Evolutionary conservation across 768 basidiomycete species (phyloP).

Genomic region (Kondoa malvinella): DNA sequence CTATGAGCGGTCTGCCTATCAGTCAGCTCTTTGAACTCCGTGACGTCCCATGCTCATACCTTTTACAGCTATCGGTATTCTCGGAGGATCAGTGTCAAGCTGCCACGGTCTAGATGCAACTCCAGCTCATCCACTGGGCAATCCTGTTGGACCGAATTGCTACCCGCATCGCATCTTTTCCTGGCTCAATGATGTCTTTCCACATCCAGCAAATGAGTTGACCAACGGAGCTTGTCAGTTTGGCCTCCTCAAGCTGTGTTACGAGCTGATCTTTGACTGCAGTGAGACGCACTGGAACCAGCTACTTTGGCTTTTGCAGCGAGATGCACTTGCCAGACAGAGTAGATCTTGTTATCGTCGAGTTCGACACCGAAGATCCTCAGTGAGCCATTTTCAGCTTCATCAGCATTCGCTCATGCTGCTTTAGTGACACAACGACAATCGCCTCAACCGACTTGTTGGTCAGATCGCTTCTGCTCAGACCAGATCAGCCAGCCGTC

Average conservation of each 20-base stretch:
- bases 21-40: constrained; percentile 14
- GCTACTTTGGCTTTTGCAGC: constrained; percentile 89
- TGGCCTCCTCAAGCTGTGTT: neutral
- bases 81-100: constrained; percentile 26
- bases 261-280: neutral
- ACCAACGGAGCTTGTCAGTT: constrained; percentile 64
- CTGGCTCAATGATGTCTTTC: constrained; percentile 97
- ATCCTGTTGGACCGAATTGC: constrained; percentile 34
- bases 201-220: constrained; percentile 89
- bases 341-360: constrained; percentile 85
- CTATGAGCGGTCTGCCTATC: constrained; percentile 28
- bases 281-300: constrained; percentile 74
- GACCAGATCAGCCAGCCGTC: constrained; percentile 80
- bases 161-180: constrained; percentile 91
- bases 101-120: constrained; percentile 29
- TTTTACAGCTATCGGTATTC: constrained; percentile 22
- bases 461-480: constrained; percentile 72
- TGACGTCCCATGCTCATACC: neutral
- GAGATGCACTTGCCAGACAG: constrained; percentile 82
- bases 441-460: constrained; percentile 74
- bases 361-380: constrained; percentile 79
- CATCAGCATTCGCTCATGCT: constrained; percentile 2
- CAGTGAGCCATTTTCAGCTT: constrained; percentile 41
- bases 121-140: constrained; percentile 28
- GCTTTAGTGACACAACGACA: constrained; percentile 49